phyloP scores from a whole-genome alignment of 2,329 filamentous ascomycete genomes.

The Penicillium sp. region DNA sequence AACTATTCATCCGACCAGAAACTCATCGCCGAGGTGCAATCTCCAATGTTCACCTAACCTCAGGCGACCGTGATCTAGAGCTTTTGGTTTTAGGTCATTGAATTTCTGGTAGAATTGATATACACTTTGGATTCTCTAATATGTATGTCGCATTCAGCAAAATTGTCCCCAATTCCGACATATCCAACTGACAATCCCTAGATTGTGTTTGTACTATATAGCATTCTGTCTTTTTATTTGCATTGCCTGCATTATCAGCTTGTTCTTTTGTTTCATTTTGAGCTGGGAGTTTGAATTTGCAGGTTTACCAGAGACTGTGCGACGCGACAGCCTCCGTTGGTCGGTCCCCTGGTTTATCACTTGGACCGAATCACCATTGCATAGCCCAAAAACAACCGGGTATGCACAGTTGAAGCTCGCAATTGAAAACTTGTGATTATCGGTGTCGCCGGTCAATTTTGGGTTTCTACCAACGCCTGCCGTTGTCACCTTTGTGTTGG shows the following conservation, averaged over 20 bases:
- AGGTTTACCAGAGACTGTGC: neutral
- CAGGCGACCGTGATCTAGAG: constrained; percentile 5
- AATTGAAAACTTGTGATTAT: neutral
- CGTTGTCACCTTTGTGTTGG: constrained; percentile 4
- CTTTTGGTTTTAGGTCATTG: neutral
- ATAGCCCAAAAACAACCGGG: neutral
- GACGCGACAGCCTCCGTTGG: neutral
- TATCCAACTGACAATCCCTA: constrained; percentile 5
- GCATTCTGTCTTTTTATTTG: constrained; percentile 2
- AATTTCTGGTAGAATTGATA: neutral
- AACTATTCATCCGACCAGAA: constrained; percentile 8
- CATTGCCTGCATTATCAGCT: neutral
- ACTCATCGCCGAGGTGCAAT: constrained; percentile 8
- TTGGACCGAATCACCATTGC: neutral
- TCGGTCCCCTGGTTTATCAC: neutral
- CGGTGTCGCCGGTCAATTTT: neutral
- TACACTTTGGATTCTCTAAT: neutral
- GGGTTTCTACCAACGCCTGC: neutral
- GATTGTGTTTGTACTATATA: constrained; percentile 11
- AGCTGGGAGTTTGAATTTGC: neutral
- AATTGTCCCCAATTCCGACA: neutral
- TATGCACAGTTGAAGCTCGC: neutral
- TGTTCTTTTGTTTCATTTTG: neutral
- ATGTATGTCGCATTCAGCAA: neutral
- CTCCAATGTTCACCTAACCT: constrained; percentile 1